Conservation (phyloP, 169 alveolate species). For the Cryptosporidium canis region DNA sequence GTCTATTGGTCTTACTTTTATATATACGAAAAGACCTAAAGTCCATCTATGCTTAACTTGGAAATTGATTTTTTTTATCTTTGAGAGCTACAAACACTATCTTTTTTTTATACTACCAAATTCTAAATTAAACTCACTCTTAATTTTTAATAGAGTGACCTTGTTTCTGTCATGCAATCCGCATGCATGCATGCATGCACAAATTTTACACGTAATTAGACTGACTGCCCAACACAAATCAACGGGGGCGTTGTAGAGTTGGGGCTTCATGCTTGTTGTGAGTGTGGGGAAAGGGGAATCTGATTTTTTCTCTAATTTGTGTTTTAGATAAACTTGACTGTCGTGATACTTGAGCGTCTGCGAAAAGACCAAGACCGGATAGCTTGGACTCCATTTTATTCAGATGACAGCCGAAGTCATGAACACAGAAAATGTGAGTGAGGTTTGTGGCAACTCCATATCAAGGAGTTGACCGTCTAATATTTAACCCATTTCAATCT, state of each 20-base stretch:
- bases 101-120: neutral
- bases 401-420: neutral
- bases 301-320: too few species aligned
- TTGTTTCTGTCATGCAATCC: neutral
- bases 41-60: too few species aligned
- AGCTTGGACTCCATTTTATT: too few species aligned
- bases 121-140: neutral
- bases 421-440: neutral
- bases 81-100: too few species aligned
- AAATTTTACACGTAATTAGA: neutral
- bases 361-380: too few species aligned
- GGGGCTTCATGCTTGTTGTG: neutral
- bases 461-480: neutral
- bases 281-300: neutral
- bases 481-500: neutral
- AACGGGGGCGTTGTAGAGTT: neutral
- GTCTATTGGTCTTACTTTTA: constrained; percentile 9
- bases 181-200: neutral
- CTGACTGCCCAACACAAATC: neutral
- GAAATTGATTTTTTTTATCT: too few species aligned
- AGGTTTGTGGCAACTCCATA: neutral
- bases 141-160: neutral
- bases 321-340: too few species aligned
- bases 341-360: too few species aligned
- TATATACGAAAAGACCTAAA: neutral